These are phyloP conservation scores for Extremus antarcticus DNA, from an alignment of 495 filamentous ascomycete species.

Conservation along the genomic window DNA sequence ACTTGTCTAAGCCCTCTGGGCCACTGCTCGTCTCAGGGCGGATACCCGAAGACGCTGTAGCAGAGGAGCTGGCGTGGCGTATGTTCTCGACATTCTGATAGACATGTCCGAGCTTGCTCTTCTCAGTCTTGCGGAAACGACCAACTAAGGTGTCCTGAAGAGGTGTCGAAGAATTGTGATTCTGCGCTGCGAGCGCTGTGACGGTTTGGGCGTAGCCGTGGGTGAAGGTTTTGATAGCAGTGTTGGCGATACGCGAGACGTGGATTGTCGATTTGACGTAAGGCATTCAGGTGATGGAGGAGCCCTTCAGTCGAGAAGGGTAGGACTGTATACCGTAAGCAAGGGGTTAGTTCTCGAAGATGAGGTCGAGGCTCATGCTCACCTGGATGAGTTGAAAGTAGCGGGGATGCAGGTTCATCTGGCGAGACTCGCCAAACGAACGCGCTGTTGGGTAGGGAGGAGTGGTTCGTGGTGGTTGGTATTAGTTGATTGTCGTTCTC, in stretches of 20 bases:
- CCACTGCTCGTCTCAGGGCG: slow-evolving; percentile 11
- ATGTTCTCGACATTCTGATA: slow-evolving; percentile 5
- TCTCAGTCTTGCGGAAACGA: slow-evolving; percentile 15
- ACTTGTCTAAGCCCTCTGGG: slow-evolving; percentile 54
- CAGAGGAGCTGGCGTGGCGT: slow-evolving; percentile 13
- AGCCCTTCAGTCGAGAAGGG: slow-evolving; percentile 37
- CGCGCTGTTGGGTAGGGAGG: slow-evolving; percentile 34
- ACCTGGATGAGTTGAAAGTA: not conserved
- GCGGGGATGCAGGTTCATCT: slow-evolving; percentile 52
- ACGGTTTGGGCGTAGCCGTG: slow-evolving; percentile 97
- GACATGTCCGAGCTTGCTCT: slow-evolving; percentile 8
- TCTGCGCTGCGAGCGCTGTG: slow-evolving; percentile 79
- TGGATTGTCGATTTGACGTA: slow-evolving; percentile 66
- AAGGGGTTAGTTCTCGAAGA: slow-evolving; percentile 6
- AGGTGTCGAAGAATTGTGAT: slow-evolving; percentile 37
- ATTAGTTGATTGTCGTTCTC: not conserved
- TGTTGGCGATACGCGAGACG: slow-evolving; percentile 74
- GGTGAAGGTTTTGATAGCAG: slow-evolving; percentile 88
- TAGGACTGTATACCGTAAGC: slow-evolving; percentile 29
- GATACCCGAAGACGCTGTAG: not conserved
- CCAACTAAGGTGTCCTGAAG: slow-evolving; percentile 18
- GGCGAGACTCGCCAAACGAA: slow-evolving; percentile 52
- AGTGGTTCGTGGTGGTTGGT: not conserved
- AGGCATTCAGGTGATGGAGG: slow-evolving; percentile 60
- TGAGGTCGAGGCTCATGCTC: not conserved